Conservation (phyloP, 2,329 filamentous ascomycete species). For the Sphaerulina populicola region DNA sequence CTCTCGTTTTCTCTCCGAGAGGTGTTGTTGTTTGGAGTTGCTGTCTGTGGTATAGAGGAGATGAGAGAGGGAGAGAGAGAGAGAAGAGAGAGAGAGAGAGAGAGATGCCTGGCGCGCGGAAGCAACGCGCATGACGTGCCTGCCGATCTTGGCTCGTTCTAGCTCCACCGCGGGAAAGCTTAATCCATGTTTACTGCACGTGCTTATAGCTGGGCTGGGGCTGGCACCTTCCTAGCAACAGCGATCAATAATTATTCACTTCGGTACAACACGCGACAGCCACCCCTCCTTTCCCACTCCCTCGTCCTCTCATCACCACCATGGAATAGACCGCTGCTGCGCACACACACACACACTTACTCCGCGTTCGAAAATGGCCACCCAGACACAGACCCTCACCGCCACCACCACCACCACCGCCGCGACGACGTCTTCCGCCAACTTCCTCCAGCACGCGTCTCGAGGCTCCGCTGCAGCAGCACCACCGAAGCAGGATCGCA, state of each 20-base stretch:
- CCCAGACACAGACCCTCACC: background rate
- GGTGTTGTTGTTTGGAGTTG: background rate
- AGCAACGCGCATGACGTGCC: conserved; percentile 8
- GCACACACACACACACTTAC: background rate
- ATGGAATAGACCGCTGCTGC: background rate
- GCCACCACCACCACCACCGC: background rate
- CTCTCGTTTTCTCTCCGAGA: background rate
- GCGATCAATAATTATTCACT: too few relatives aligned
- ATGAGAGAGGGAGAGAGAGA: background rate
- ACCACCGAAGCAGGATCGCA: conserved; percentile 37
- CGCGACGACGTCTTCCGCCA: background rate
- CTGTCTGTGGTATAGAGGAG: background rate
- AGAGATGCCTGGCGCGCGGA: background rate
- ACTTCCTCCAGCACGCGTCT: conserved; percentile 1
- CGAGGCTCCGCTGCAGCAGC: conserved; percentile 17
- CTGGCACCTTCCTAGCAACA: background rate
- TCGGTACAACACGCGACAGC: background rate
- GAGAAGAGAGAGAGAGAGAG: background rate
- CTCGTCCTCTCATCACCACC: background rate
- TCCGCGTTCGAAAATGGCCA: background rate
- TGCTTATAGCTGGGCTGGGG: too few relatives aligned
- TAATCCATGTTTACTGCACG: background rate
- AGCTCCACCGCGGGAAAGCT: background rate
- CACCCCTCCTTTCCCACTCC: background rate
- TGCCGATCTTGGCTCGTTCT: background rate